Evolutionary conservation across 23 red algal species (phyloP).

Genomic region (Gracilaria domingensis): DNA sequence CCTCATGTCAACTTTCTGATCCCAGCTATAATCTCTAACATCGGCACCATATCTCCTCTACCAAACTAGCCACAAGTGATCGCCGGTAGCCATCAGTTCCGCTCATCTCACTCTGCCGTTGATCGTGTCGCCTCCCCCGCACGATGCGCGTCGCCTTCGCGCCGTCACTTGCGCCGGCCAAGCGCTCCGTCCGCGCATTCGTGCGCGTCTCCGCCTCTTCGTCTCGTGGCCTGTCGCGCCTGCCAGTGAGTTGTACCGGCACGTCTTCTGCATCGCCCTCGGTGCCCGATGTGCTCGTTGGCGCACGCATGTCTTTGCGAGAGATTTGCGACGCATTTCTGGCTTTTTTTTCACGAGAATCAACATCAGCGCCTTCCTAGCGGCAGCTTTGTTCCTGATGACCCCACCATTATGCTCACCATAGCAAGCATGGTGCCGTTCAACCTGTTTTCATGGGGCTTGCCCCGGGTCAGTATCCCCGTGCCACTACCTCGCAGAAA

Average conservation of each 20-base stretch:
- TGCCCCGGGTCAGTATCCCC: conserved; percentile 52
- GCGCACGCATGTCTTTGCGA: conserved; percentile 72
- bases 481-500: conserved; percentile 82
- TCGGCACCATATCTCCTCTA: too few species aligned
- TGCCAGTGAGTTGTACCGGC: conserved; percentile 27
- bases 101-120: too few species aligned
- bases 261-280: conserved; percentile 19
- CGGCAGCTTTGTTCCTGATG: conserved; percentile 88
- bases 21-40: too few species aligned
- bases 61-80: too few species aligned
- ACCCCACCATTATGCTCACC: conserved; percentile 94
- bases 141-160: conserved; percentile 32
- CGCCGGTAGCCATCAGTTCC: too few species aligned
- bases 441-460: conserved; percentile 91
- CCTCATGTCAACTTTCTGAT: too few species aligned
- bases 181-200: neutral
- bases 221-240: neutral
- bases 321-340: conserved; percentile 92
- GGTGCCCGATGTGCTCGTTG: conserved; percentile 23
- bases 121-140: too few species aligned
- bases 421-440: conserved; percentile 99
- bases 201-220: neutral
- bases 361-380: conserved; percentile 67
- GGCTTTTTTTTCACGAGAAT: conserved; percentile 63
- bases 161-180: conserved; percentile 20